Evolutionary conservation across 768 basidiomycete genomes (phyloP).

Genomic region (Favolaschia claudopus): DNA sequence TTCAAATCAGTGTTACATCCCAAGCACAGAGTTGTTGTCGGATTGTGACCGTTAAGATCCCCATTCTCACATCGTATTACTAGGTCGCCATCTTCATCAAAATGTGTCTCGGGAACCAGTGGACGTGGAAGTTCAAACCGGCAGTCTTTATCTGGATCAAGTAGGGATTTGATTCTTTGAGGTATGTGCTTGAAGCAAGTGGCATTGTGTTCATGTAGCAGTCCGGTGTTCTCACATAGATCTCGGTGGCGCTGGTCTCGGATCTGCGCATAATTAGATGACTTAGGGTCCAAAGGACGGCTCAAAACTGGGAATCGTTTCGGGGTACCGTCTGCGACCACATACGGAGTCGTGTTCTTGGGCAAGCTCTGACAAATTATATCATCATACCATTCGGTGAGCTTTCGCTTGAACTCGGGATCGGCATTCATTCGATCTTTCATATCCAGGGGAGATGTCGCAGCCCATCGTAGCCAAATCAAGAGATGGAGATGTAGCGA

Average conservation of each 20-base stretch:
- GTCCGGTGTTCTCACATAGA: conserved; percentile 8
- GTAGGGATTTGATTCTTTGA: too few species aligned
- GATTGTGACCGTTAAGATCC: conserved; percentile 17
- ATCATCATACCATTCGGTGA: background rate
- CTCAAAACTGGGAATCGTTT: background rate
- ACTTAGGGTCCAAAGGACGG: background rate
- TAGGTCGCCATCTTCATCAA: conserved; percentile 1
- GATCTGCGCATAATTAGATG: background rate
- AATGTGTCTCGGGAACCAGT: background rate
- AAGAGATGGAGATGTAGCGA: conserved; percentile 35
- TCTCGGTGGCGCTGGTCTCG: conserved; percentile 5
- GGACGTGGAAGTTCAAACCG: conserved; percentile 9
- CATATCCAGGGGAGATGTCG: background rate
- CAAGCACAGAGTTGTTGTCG: too few species aligned
- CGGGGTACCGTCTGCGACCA: background rate
- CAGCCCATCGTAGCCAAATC: conserved; percentile 21
- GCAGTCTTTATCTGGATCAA: conserved; percentile 11
- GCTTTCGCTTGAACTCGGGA: background rate
- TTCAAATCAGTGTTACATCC: conserved; percentile 16
- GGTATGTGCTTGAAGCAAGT: too few species aligned
- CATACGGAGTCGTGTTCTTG: background rate
- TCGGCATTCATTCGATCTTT: background rate
- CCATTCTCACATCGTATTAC: conserved; percentile 2
- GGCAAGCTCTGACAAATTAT: background rate
- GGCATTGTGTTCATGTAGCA: conserved; percentile 9